Evolutionary conservation across 225 moss, liverwort and hornwort species (phyloP), one percentile per base, ranked within the genome.

Genomic region (Sphagnum contortum): DNA sequence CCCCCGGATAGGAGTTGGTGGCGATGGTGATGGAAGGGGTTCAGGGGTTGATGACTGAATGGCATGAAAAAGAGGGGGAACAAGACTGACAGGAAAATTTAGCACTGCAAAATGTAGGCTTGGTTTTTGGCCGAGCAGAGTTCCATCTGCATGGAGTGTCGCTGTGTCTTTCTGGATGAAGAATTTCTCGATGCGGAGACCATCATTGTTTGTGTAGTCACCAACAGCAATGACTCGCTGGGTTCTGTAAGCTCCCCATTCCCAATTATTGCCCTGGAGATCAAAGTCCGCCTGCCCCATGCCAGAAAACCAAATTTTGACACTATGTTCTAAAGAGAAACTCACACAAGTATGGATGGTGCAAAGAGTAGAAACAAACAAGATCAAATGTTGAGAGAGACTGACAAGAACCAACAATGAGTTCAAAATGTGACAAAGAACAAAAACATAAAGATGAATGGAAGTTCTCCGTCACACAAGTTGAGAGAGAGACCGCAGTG

Each of bases 121-220:
- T 57, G 98, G 93, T 75, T 93, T 93, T 61, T 91, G 82, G 63
- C 98, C 98, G 4, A 98, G 79, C 64, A 98, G 73, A 57, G 93
- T 98, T 76, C 98, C 98, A 70, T 98, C 98, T 13, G 98, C 98
- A 67, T 98, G 98, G 64, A 98, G 81, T 44, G 98, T 98, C 44
- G 98, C 98, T 45, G 92, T 91, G 59, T 93, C 93, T 51, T 98
- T 98, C 70, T 98, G 98, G 59, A 98, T 98, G 57, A 98, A 98
- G 66, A 98, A 86, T 5, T 93, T 89, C 73, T 98, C 89, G 5
- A 98, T 81, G 50, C 93, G 89, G 66, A 98, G 82, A 57, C 98
- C 98, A 71, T 86, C 91, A 59, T 89, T 98, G 72, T 98, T 98
- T 55, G 85, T 82, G 44, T 81, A 98, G 76, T 98, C 91, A 67